Conservation (phyloP, 108 stramenopile species). For the Nitzschia sp. region DNA sequence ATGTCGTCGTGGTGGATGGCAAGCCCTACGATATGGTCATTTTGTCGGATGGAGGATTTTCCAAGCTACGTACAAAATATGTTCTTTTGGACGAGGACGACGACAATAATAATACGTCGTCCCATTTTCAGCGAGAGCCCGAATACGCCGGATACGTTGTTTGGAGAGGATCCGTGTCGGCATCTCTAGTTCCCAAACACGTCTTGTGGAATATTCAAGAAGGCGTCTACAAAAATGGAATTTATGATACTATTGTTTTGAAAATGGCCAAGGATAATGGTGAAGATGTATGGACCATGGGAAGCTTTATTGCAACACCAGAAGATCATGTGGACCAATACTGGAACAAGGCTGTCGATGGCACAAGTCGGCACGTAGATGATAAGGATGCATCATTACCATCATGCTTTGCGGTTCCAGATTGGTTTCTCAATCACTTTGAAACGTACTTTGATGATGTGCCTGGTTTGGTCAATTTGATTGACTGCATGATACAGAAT, state of each 20-base stretch:
- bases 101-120: background rate
- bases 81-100: background rate
- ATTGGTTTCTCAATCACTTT: conserved; percentile 17
- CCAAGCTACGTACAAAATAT: conserved; percentile 10
- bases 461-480: conserved; percentile 14
- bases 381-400: background rate
- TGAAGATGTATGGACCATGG: conserved; percentile 27
- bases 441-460: conserved; percentile 4
- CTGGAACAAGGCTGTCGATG: conserved; percentile 21
- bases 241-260: conserved; percentile 26
- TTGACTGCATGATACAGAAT: conserved; percentile 9
- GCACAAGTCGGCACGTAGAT: conserved; percentile 11
- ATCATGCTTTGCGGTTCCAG: background rate
- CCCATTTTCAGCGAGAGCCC: conserved; percentile 1
- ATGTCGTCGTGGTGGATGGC: background rate
- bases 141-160: conserved; percentile 26
- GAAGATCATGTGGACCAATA: conserved; percentile 10
- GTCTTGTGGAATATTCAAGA: background rate
- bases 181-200: background rate
- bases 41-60: conserved; percentile 21
- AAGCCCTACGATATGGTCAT: conserved; percentile 21
- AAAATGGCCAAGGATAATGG: conserved; percentile 29
- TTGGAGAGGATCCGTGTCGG: conserved; percentile 12
- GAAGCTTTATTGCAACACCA: conserved; percentile 20
- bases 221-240: conserved; percentile 31